Evolutionary conservation across 306 rosid species (phyloP), one percentile per base, ranked within the genome.

Genomic region (Fragaria vesca): DNA sequence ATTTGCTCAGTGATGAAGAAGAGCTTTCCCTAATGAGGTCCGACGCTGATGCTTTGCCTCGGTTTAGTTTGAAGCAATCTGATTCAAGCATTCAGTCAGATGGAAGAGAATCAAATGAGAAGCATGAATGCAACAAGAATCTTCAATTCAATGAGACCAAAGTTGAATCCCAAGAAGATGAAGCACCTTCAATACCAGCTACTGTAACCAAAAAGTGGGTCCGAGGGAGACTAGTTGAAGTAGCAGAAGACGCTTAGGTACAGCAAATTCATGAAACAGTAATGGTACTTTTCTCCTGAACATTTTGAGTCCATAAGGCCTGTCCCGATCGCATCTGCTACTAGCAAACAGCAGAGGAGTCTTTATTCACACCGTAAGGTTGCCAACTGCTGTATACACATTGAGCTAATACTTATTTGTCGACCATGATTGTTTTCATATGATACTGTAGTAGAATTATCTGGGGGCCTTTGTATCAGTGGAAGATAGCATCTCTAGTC

Each of bases 171-270:
- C 70, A 65, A 69, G 75, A 75, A 71, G 87, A 87, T 66, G 86
- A 82, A 62, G 50, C 82, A 6, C 78, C 57, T 66, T 72, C 83
- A n/a, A 79, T 82, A 51, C 52, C 86, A 21, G 80, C 36, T 69
- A 12, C 85, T 16, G 81, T 80, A 70, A 81, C 89, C 5, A 96
- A 86, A 78, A 93, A 76, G 81, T 96, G 99, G 99, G 86, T 91
- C 78, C 85, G 98, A 9, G 98, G 99, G 82, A 91, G 91, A 85
- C 96, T 93, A 2, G 81, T 96, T 77, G 97, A 89, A 79, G 90
- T 91, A 69, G 86, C 74, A 17, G 88, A 87, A 76, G 90, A 80
- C 78, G 66, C 82, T 47, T 79, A 80, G 67, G 78, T n/a, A 38
- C 72, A 62, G 73, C 38, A 67, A 66, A 47, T 52, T 78, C 76